These are phyloP conservation scores for Didymella keratinophila DNA, from an alignment of 2,329 filamentous ascomycete species.

Conservation along the genomic window DNA sequence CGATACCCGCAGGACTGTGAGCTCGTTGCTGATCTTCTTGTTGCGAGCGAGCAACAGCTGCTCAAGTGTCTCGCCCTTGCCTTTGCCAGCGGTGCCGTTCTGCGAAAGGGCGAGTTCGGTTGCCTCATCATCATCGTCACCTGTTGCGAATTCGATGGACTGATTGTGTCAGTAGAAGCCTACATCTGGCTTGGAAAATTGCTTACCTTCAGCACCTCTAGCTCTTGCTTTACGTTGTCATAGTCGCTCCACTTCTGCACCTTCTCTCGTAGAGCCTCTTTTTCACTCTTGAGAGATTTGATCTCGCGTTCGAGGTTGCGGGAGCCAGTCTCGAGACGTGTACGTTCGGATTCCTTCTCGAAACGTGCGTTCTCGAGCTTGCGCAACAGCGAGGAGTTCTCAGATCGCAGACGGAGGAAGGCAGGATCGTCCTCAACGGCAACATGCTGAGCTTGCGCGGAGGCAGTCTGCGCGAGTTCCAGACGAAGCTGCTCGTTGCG, in stretches of 20 bases:
- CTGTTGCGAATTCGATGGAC: constrained; percentile 95
- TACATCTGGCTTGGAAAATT: neutral
- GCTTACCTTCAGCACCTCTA: constrained; percentile 84
- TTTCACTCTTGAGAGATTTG: constrained; percentile 76
- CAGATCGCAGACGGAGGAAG: constrained; percentile 86
- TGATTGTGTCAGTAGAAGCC: constrained; percentile 37
- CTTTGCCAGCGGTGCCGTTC: constrained; percentile 62
- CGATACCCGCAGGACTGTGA: constrained; percentile 90
- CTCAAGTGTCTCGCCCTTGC: constrained; percentile 82
- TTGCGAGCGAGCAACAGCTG: constrained; percentile 91
- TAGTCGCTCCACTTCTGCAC: constrained; percentile 93
- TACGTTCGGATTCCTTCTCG: constrained; percentile 82
- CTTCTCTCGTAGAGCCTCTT: constrained; percentile 79
- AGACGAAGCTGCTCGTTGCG: constrained; percentile 92
- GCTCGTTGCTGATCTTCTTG: constrained; percentile 94
- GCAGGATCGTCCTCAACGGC: constrained; percentile 86
- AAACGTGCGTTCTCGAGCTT: constrained; percentile 85
- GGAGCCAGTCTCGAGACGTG: constrained; percentile 76
- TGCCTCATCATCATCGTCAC: constrained; percentile 69
- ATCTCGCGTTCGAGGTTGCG: constrained; percentile 83
- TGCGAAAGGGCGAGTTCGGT: constrained; percentile 45
- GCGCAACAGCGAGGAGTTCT: constrained; percentile 89
- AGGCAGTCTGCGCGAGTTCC: constrained; percentile 88
- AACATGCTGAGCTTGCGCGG: constrained; percentile 67
- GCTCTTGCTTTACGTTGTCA: constrained; percentile 92